Conservation (phyloP, 2,329 filamentous ascomycete species). For the Colletotrichum orchidophilum region DNA sequence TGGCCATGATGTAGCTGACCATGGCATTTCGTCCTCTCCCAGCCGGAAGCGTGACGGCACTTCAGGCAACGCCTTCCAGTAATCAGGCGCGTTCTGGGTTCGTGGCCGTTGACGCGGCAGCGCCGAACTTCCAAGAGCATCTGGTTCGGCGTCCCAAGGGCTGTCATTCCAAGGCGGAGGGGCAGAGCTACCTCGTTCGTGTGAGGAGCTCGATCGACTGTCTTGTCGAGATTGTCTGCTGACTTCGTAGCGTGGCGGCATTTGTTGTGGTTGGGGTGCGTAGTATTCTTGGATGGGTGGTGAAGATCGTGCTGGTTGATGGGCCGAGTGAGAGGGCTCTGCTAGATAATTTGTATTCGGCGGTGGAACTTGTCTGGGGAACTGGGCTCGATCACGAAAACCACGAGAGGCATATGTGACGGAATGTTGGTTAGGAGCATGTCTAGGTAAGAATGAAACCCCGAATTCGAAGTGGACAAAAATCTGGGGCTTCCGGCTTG, state of each 20-base stretch:
- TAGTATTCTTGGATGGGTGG: constrained; percentile 35
- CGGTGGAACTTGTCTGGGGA: constrained; percentile 56
- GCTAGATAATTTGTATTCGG: constrained; percentile 56
- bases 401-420: constrained; percentile 58
- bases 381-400: constrained; percentile 52
- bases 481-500: constrained; percentile 51
- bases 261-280: constrained; percentile 24
- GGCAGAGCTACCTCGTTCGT: constrained; percentile 59
- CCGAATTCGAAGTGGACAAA: constrained; percentile 63
- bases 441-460: constrained; percentile 57
- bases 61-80: constrained; percentile 56
- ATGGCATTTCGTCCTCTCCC: constrained; percentile 59
- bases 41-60: constrained; percentile 50
- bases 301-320: constrained; percentile 29
- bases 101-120: constrained; percentile 36
- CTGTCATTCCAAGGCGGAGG: constrained; percentile 58
- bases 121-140: constrained; percentile 41
- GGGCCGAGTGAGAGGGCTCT: constrained; percentile 5
- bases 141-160: constrained; percentile 54
- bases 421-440: constrained; percentile 53
- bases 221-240: constrained; percentile 32
- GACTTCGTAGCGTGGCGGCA: constrained; percentile 26
- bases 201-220: constrained; percentile 40
- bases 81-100: constrained; percentile 36
- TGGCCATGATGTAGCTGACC: constrained; percentile 52